phyloP scores from a whole-genome alignment of 2,329 filamentous ascomycete species.

The Fusarium tupiense region DNA sequence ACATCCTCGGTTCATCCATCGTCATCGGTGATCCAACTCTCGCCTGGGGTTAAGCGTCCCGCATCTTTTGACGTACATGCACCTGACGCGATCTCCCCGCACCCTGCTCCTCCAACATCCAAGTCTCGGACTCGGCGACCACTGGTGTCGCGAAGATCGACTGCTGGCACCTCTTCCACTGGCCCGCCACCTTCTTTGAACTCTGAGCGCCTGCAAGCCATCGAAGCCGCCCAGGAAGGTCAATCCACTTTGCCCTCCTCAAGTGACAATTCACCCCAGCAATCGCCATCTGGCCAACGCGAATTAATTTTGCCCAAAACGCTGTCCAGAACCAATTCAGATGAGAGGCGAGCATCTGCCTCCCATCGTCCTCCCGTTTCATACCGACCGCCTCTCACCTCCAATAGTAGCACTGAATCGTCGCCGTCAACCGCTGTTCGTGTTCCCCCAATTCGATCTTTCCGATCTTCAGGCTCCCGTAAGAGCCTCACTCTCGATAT shows the following conservation, averaged over 20 bases:
- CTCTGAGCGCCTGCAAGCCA: constrained; percentile 47
- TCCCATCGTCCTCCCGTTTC: constrained; percentile 60
- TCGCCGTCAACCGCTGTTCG: constrained; percentile 49
- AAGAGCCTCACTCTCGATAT: constrained; percentile 65
- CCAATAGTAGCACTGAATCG: constrained; percentile 44
- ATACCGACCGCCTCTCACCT: constrained; percentile 55
- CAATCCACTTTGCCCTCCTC: constrained; percentile 31
- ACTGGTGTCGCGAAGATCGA: constrained; percentile 51
- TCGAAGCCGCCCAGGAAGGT: constrained; percentile 41
- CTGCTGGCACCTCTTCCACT: constrained; percentile 47
- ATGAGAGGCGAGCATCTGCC: constrained; percentile 58
- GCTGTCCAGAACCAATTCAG: constrained; percentile 51
- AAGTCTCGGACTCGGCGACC: constrained; percentile 51
- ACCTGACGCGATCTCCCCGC: constrained; percentile 39
- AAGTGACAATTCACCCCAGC: constrained; percentile 35
- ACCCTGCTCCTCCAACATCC: constrained; percentile 41
- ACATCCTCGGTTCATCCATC: constrained; percentile 48
- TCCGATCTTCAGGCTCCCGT: constrained; percentile 66
- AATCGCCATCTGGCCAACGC: constrained; percentile 53
- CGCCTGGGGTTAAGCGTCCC: constrained; percentile 39
- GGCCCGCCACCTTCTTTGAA: constrained; percentile 47
- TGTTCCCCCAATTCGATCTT: constrained; percentile 65
- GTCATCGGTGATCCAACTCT: constrained; percentile 36
- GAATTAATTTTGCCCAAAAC: constrained; percentile 60
- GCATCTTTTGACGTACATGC: constrained; percentile 41